Conservation (phyloP, 2,329 filamentous ascomycete species). For the Sporothrix globosa region DNA sequence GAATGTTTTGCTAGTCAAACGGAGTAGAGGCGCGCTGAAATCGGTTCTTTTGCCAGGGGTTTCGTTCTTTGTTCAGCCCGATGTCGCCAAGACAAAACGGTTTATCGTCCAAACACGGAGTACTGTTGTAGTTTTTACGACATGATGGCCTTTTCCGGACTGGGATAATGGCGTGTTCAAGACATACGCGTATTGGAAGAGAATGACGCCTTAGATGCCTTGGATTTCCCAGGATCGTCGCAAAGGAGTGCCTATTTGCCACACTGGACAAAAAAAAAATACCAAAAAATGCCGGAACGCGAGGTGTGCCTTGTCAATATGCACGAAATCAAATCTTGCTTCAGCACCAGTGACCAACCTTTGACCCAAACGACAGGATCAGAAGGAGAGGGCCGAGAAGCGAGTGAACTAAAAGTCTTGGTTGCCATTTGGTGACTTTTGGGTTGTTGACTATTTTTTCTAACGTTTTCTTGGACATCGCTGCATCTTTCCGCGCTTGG, state of each 20-base stretch:
- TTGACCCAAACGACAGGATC: background rate
- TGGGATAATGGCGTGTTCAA: background rate
- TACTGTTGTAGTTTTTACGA: background rate
- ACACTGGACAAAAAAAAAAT: background rate
- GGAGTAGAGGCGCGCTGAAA: background rate
- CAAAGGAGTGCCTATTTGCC: background rate
- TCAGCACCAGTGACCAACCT: background rate
- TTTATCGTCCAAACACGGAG: background rate
- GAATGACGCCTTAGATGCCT: background rate
- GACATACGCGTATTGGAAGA: conserved; percentile 6
- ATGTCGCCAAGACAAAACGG: background rate
- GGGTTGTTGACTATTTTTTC: background rate
- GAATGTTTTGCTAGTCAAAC: background rate
- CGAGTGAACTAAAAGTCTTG: background rate
- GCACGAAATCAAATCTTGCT: background rate
- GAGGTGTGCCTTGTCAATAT: background rate
- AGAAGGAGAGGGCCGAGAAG: conserved; percentile 18
- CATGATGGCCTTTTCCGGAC: too few species aligned
- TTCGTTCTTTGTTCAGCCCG: conserved; percentile 2
- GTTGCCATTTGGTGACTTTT: background rate
- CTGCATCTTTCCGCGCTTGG: background rate
- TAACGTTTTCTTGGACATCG: background rate
- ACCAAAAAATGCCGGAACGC: background rate
- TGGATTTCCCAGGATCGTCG: background rate
- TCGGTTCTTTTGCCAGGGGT: background rate